Base-by-base conservation (phyloP, 2,329 filamentous ascomycete species). In the Botrytis porri region DNA sequence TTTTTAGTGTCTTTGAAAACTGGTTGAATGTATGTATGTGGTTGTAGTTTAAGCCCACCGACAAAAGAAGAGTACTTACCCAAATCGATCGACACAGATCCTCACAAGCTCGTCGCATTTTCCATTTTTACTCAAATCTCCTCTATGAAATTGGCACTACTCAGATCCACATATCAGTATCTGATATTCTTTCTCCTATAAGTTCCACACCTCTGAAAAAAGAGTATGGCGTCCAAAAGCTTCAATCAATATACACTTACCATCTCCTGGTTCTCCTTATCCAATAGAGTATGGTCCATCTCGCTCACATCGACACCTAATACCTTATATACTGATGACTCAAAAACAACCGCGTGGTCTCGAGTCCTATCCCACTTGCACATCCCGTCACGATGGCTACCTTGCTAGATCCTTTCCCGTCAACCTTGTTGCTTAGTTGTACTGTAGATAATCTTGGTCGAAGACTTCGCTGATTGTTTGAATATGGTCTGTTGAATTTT, bases 311-410 rank as follows among this genome's bases (percentile, higher is more conserved):
- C 81, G 3, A 82, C 76, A 0, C 80, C 81, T 45, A 80, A 78
- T 29, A 82, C 81, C 25, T 75, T 73, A 72, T 73, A 72, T 80
- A 82, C 69, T 81, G 78, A 45, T 81, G 78, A 16, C 70, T 74
- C 39, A 79, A 73, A 65, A 82, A 80, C 1, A 80, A 76, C 74
- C 80, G 79, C 0, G 80, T 78, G 25, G 80, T 80, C 9, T 81
- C 80, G 1, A 82, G 78, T 25, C 81, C 81, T 54, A 82, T 80
- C 54, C 81, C 81, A 37, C 78, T 81, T 7, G 79, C 74, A 57
- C 76, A 77, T n/a, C 76, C 76, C 20, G 76, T 77, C 9, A 77
- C 59, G 22, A 77, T 75, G 37, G 75, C 75, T 8, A 76, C 75
- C 71, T 77, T 77, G 1, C 71, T 74, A 54, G 74, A 76, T 18